Percentiles rank a stretch among this genome's conserved stretches.
Conservation (phyloP, 352 stramenopile genomes). For the Phytophthora chlamydospora region DNA sequence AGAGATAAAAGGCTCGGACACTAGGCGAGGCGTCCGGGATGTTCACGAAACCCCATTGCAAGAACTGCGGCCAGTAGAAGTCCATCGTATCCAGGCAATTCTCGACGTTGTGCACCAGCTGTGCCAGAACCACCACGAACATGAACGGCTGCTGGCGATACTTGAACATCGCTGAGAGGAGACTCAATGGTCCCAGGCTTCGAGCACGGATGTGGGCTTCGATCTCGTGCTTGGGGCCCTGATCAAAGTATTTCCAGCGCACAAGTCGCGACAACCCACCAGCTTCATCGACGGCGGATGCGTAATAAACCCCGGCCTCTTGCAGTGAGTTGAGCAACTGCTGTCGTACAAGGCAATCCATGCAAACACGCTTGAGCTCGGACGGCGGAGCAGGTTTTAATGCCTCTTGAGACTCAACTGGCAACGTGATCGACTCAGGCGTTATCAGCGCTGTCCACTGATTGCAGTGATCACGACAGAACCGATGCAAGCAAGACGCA, state of each 20-base stretch:
- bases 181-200: slow-evolving; percentile 50
- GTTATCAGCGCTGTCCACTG: slow-evolving; percentile 26
- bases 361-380: slow-evolving; percentile 39
- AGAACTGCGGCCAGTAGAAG: slow-evolving; percentile 75
- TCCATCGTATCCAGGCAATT: slow-evolving; percentile 60
- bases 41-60: slow-evolving; percentile 69
- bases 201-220: slow-evolving; percentile 45
- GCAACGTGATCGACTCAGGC: slow-evolving; percentile 20
- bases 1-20: slow-evolving; percentile 67
- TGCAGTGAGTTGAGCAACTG: slow-evolving; percentile 52
- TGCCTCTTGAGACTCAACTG: slow-evolving; percentile 6
- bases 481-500: slow-evolving; percentile 52
- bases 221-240: slow-evolving; percentile 52
- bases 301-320: slow-evolving; percentile 41
- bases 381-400: slow-evolving; percentile 1
- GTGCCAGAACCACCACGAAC: slow-evolving; percentile 68
- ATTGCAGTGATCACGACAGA: slow-evolving; percentile 58
- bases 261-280: slow-evolving; percentile 58
- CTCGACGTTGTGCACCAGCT: slow-evolving; percentile 65
- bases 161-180: slow-evolving; percentile 70
- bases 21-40: slow-evolving; percentile 50
- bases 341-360: slow-evolving; percentile 64
- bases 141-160: slow-evolving; percentile 74
- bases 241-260: slow-evolving; percentile 61
- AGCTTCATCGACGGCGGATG: slow-evolving; percentile 47